Percentiles rank a stretch among this genome's conserved stretches.
Evolutionary conservation across 2,329 filamentous ascomycete genomes (phyloP).

Genomic region (Beauveria sp.): DNA sequence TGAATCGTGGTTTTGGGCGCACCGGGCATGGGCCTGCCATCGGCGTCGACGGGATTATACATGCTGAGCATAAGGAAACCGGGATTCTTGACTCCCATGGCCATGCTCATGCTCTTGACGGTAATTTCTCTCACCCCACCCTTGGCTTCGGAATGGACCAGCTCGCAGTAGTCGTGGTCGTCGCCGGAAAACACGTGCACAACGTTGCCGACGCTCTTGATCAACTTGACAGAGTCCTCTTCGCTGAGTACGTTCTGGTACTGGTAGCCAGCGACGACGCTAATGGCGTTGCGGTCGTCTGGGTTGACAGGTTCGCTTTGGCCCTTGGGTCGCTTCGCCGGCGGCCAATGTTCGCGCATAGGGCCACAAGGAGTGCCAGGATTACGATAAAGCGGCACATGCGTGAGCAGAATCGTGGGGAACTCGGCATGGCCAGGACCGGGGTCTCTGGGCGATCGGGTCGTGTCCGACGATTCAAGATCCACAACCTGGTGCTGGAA

Average conservation of each 20-base stretch:
- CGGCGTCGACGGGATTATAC: constrained; percentile 77
- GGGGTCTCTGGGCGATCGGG: constrained; percentile 27
- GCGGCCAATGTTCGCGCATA: constrained; percentile 75
- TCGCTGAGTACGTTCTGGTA: constrained; percentile 90
- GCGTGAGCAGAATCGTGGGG: constrained; percentile 81
- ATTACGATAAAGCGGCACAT: constrained; percentile 80
- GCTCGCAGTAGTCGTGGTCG: constrained; percentile 95
- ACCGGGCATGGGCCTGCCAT: constrained; percentile 40
- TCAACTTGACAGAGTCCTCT: constrained; percentile 65
- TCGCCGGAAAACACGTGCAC: constrained; percentile 88
- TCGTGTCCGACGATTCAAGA: constrained; percentile 35
- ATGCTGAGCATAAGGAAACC: constrained; percentile 84
- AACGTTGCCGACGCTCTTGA: constrained; percentile 74
- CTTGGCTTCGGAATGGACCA: constrained; percentile 66
- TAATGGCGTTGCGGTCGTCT: constrained; percentile 72
- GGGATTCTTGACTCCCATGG: constrained; percentile 85
- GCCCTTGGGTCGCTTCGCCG: constrained; percentile 53
- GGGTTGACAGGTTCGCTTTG: constrained; percentile 44
- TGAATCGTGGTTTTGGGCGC: constrained; percentile 58
- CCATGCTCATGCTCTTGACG: constrained; percentile 91
- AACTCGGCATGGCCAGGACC: constrained; percentile 51
- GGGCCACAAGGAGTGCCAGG: constrained; percentile 84
- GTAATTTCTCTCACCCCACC: constrained; percentile 73
- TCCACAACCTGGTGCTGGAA: constrained; percentile 56
- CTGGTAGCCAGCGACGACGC: constrained; percentile 75